These are phyloP conservation scores for Taphrina populina DNA, from an alignment of 1,139 yeast species.

Conservation along the genomic window DNA sequence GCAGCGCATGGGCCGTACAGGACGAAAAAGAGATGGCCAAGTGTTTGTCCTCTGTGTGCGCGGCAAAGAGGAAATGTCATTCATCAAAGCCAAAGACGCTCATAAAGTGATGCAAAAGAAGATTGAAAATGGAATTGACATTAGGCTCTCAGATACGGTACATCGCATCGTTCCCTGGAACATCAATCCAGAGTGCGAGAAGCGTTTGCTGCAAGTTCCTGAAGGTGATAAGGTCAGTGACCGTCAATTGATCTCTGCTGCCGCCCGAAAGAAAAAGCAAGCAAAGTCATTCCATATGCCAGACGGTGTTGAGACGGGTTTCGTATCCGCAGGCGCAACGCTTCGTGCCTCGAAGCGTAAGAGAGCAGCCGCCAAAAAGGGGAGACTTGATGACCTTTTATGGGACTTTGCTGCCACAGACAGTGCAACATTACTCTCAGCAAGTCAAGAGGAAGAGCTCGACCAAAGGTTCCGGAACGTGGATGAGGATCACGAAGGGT, in stretches of 20 bases:
- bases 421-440: slow-evolving; percentile 12
- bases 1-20: slow-evolving; percentile 98
- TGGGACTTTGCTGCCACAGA: slow-evolving; percentile 4
- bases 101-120: slow-evolving; percentile 68
- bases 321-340: slow-evolving; percentile 51
- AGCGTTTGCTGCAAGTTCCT: slow-evolving; percentile 62
- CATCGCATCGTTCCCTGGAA: slow-evolving; percentile 58
- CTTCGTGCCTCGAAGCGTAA: slow-evolving; percentile 23
- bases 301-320: slow-evolving; percentile 70
- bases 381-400: neutral
- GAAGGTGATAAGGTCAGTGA: slow-evolving; percentile 40
- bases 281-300: slow-evolving; percentile 69
- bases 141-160: slow-evolving; percentile 29
- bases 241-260: slow-evolving; percentile 34
- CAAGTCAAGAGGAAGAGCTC: slow-evolving; percentile 23
- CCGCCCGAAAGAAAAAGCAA: slow-evolving; percentile 38
- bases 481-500: slow-evolving; percentile 18
- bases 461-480: slow-evolving; percentile 13
- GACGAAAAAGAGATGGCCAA: slow-evolving; percentile 86
- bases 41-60: slow-evolving; percentile 70
- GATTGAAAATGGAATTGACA: slow-evolving; percentile 29
- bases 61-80: slow-evolving; percentile 72
- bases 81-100: slow-evolving; percentile 80
- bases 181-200: slow-evolving; percentile 57
- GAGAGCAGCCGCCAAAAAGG: slow-evolving; percentile 1